Conservation (phyloP, 2,329 filamentous ascomycete species). For the Ceratocystis cacaofunesta region DNA sequence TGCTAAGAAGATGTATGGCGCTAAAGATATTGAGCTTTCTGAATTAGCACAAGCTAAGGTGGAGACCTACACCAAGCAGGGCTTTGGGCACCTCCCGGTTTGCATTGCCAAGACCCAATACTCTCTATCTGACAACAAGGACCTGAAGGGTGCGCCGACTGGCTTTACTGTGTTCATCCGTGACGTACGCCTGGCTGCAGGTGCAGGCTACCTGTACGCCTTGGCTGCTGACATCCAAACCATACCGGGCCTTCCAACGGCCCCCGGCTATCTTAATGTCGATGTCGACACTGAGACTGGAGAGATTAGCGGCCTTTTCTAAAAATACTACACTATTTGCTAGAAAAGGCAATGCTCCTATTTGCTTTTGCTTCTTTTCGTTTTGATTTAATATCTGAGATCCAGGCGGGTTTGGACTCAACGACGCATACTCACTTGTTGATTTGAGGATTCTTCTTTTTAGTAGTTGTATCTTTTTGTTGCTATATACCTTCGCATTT, state of each 20-base stretch:
- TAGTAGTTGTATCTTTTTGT: background rate
- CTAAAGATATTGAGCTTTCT: conserved; percentile 76
- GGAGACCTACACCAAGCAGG: conserved; percentile 83
- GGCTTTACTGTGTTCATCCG: conserved; percentile 91
- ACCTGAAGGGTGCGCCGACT: conserved; percentile 84
- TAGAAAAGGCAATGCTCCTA: background rate
- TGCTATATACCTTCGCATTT: background rate
- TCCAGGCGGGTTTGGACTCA: conserved; percentile 8
- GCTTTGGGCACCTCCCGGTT: conserved; percentile 83
- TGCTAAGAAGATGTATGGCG: conserved; percentile 87
- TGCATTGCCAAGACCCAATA: conserved; percentile 99
- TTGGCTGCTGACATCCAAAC: conserved; percentile 96
- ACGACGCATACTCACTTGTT: conserved; percentile 11
- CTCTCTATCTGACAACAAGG: conserved; percentile 81
- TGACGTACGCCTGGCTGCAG: conserved; percentile 85
- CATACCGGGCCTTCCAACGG: conserved; percentile 87
- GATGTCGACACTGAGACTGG: conserved; percentile 72
- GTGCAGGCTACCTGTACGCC: conserved; percentile 86
- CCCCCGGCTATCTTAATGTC: conserved; percentile 88
- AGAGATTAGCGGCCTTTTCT: conserved; percentile 81
- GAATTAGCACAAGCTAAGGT: conserved; percentile 93
- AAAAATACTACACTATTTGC: conserved; percentile 23
- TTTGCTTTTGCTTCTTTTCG: background rate
- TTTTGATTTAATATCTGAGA: conserved; percentile 3
- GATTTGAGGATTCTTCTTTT: background rate